Evolutionary conservation across 2,329 filamentous ascomycete species (phyloP).

Genomic region (Verticillium dahliae): DNA sequence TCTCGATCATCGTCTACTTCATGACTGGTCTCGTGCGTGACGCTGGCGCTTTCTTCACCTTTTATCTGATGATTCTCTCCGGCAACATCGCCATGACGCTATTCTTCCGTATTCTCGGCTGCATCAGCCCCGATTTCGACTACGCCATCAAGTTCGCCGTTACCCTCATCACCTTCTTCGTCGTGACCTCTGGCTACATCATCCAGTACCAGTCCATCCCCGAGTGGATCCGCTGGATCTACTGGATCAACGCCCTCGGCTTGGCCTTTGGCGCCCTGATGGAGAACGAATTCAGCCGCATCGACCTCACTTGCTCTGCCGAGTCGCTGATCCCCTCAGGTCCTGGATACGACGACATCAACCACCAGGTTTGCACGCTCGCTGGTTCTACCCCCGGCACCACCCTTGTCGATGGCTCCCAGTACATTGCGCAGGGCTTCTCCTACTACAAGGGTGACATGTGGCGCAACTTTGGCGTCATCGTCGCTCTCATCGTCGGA

Average conservation of each 20-base stretch:
- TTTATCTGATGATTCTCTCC: constrained; percentile 63
- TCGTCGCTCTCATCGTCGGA: constrained; percentile 65
- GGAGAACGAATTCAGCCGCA: constrained; percentile 75
- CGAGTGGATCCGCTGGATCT: constrained; percentile 75
- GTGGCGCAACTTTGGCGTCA: constrained; percentile 82
- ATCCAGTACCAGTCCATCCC: constrained; percentile 73
- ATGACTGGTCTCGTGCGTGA: constrained; percentile 64
- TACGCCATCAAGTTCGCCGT: constrained; percentile 79
- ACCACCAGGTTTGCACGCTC: constrained; percentile 76
- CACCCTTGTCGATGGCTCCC: constrained; percentile 53
- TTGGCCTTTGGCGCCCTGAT: constrained; percentile 73
- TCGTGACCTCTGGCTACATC: constrained; percentile 75
- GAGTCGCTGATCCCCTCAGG: constrained; percentile 67
- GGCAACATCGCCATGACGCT: constrained; percentile 69
- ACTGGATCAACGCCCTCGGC: constrained; percentile 69
- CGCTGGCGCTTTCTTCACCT: constrained; percentile 73
- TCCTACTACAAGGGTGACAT: constrained; percentile 60
- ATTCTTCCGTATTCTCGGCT: constrained; percentile 71
- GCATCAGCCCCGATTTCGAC: constrained; percentile 73
- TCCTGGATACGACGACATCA: constrained; percentile 61
- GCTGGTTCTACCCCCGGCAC: constrained; percentile 64
- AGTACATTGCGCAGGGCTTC: constrained; percentile 65
- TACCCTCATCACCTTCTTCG: constrained; percentile 73
- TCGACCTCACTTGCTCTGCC: constrained; percentile 62
- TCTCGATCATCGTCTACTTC: constrained; percentile 73